Conservation (phyloP, 2,329 filamentous ascomycete genomes). For the Aspergillus tanneri region DNA sequence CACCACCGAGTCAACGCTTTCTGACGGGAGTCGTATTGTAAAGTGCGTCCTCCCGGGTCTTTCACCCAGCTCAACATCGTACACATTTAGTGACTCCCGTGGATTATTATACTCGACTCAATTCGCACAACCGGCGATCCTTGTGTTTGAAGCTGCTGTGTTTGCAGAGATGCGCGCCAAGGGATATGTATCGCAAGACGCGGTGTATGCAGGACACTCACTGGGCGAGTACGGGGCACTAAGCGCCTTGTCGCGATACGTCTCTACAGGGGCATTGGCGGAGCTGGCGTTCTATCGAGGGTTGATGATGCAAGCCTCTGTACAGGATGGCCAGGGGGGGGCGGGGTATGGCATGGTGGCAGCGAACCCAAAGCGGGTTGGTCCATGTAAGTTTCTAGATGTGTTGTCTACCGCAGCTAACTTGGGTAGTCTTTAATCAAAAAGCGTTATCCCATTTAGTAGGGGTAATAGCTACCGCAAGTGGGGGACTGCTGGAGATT, state of each 20-base stretch:
- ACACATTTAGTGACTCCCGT: slow-evolving; percentile 93
- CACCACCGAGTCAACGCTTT: slow-evolving; percentile 34
- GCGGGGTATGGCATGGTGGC: slow-evolving; percentile 48
- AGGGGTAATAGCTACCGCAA: slow-evolving; percentile 84
- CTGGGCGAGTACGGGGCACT: slow-evolving; percentile 95
- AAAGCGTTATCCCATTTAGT: slow-evolving; percentile 90
- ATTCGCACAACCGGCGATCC: slow-evolving; percentile 93
- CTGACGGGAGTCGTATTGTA: slow-evolving; percentile 71
- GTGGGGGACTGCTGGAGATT: slow-evolving; percentile 90
- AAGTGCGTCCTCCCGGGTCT: slow-evolving; percentile 93
- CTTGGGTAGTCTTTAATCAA: slow-evolving; percentile 84
- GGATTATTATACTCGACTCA: slow-evolving; percentile 92
- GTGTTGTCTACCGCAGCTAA: neutral
- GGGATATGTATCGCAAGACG: slow-evolving; percentile 87
- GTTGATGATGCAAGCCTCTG: slow-evolving; percentile 95
- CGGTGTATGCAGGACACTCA: slow-evolving; percentile 93
- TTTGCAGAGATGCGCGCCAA: slow-evolving; percentile 97
- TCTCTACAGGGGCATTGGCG: slow-evolving; percentile 93
- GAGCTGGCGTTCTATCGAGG: slow-evolving; percentile 98
- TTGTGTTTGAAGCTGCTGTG: slow-evolving; percentile 96
- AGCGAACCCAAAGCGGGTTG: slow-evolving; percentile 19
- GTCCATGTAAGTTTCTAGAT: slow-evolving; percentile 16
- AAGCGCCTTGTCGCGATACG: slow-evolving; percentile 87
- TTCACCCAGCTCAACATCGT: slow-evolving; percentile 74
- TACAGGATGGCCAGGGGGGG: slow-evolving; percentile 90